phyloP scores from a whole-genome alignment of 345 rosid species.

The Gossypium herbaceum region DNA sequence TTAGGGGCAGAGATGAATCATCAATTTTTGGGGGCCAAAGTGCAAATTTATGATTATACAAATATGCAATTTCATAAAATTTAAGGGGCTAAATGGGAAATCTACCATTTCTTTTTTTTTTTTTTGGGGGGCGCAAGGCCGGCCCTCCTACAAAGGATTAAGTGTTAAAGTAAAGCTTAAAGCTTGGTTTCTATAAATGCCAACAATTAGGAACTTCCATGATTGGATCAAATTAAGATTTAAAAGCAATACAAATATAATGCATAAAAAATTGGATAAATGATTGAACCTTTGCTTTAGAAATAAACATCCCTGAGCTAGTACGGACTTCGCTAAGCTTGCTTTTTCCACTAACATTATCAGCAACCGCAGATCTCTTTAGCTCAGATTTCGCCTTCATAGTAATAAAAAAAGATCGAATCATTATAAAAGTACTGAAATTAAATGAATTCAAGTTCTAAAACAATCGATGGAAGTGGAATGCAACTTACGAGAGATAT shows the following conservation, averaged over 20 bases:
- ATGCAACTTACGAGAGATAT: slow-evolving; percentile 69
- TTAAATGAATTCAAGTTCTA: slow-evolving; percentile 4
- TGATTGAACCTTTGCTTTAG: slow-evolving; percentile 65
- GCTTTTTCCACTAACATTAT: slow-evolving; percentile 75
- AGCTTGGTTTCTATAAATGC: not conserved
- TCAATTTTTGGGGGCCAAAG: too few species aligned
- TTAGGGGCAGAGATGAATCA: too few species aligned
- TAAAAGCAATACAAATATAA: not conserved
- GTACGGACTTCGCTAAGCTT: slow-evolving; percentile 85
- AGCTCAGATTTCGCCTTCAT: slow-evolving; percentile 78
- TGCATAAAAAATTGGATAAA: not conserved
- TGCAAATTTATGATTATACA: too few species aligned
- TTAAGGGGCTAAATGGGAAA: too few species aligned
- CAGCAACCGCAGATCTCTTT: slow-evolving; percentile 94
- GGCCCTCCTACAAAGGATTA: not conserved
- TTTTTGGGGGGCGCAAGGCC: accelerated
- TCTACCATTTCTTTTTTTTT: too few species aligned
- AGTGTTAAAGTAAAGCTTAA: not conserved
- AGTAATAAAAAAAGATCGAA: slow-evolving; percentile 13
- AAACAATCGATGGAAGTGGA: not conserved
- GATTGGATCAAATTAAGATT: slow-evolving; percentile 2
- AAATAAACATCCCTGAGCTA: slow-evolving; percentile 63
- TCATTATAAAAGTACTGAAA: not conserved
- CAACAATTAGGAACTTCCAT: not conserved
- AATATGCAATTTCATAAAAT: too few species aligned